These are phyloP conservation scores for Tolypocladium inflatum DNA, from an alignment of 2,329 filamentous ascomycete species.

Conservation along the genomic window DNA sequence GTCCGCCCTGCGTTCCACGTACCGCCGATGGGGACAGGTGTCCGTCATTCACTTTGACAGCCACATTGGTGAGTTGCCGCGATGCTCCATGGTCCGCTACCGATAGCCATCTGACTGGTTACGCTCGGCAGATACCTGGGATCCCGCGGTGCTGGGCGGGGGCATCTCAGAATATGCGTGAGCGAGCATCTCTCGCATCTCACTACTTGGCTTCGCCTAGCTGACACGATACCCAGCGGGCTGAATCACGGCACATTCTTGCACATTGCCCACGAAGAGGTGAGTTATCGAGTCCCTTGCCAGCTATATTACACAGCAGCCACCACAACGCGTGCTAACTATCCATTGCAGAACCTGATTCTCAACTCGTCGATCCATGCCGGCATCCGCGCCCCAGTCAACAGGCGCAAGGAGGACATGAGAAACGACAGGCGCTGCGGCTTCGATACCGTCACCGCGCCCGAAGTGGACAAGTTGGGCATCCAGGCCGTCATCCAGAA, in stretches of 20 bases:
- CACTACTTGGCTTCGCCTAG: neutral
- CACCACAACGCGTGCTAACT: neutral
- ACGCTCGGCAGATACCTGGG: neutral
- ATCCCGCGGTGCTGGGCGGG: neutral
- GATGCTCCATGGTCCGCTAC: no score
- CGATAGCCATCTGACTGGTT: neutral
- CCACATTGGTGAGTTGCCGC: constrained; percentile 29
- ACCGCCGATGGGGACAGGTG: constrained; percentile 49
- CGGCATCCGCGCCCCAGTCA: constrained; percentile 65
- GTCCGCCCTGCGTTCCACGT: constrained; percentile 54
- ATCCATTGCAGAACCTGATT: constrained; percentile 37
- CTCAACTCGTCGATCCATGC: constrained; percentile 67
- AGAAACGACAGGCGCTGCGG: constrained; percentile 12
- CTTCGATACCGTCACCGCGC: constrained; percentile 10
- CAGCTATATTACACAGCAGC: neutral
- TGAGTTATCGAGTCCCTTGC: neutral
- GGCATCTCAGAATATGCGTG: neutral
- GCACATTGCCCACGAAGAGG: constrained; percentile 14
- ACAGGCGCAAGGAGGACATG: constrained; percentile 27
- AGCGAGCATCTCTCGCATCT: neutral
- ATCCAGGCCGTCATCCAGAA: constrained; percentile 52
- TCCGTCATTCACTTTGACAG: constrained; percentile 62
- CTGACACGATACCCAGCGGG: constrained; percentile 1
- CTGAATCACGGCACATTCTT: constrained; percentile 15
- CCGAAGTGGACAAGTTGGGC: constrained; percentile 70